Percentiles rank a stretch among this genome's conserved stretches.
phyloP scores from a whole-genome alignment of 2,329 filamentous ascomycete genomes.

The Diaporthe eres region DNA sequence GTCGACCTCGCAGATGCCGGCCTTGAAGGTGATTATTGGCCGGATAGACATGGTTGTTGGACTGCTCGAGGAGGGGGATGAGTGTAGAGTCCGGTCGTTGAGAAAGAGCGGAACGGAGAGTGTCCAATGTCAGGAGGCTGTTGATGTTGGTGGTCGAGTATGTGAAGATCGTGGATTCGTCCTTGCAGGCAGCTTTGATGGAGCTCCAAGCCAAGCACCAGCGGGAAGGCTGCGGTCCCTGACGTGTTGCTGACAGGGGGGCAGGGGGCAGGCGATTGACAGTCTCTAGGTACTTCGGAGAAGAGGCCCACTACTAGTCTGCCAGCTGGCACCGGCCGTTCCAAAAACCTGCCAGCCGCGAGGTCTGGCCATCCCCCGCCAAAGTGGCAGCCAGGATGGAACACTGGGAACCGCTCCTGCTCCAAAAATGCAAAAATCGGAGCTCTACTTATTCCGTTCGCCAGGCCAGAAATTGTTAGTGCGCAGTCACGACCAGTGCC shows the following conservation, averaged over 20 bases:
- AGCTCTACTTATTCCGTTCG: constrained; percentile 35
- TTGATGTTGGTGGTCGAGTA: background rate
- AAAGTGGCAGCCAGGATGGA: background rate
- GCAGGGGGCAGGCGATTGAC: constrained; percentile 9
- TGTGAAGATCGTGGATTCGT: constrained; percentile 13
- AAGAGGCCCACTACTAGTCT: background rate
- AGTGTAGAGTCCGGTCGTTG: constrained; percentile 10
- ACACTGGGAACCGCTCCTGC: background rate
- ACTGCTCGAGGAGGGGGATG: background rate
- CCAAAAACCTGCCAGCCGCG: constrained; percentile 1
- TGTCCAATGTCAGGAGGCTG: background rate
- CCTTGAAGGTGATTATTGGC: constrained; percentile 96
- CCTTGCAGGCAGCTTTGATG: constrained; percentile 32
- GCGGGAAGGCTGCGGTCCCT: constrained; percentile 42
- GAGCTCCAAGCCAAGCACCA: constrained; percentile 36
- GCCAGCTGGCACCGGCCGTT: constrained; percentile 13
- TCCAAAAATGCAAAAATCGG: constrained; percentile 20
- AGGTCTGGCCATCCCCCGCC: background rate
- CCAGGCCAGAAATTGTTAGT: constrained; percentile 33
- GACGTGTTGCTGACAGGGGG: constrained; percentile 41
- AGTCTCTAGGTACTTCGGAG: background rate
- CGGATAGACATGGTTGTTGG: constrained; percentile 80
- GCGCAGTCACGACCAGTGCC: background rate
- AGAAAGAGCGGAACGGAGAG: background rate
- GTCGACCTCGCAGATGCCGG: constrained; percentile 87